phyloP scores from a whole-genome alignment of 495 filamentous ascomycete species.

The Lasiosphaeria miniovina region DNA sequence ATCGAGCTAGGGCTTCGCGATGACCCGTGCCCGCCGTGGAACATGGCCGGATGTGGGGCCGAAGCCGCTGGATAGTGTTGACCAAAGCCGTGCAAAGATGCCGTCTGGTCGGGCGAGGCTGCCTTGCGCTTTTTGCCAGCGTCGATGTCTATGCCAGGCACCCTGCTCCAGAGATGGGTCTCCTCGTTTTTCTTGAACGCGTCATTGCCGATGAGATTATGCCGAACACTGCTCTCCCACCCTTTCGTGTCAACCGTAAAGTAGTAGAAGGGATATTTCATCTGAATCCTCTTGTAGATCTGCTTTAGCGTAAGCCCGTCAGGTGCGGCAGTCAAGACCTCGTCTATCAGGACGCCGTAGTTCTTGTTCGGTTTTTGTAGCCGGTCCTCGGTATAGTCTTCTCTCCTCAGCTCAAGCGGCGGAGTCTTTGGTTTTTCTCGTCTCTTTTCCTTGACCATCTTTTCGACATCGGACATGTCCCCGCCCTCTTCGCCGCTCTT shows the following conservation, averaged over 20 bases:
- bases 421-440: slow-evolving; percentile 61
- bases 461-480: slow-evolving; percentile 45
- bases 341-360: slow-evolving; percentile 88
- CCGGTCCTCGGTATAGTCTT: slow-evolving; percentile 79
- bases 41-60: slow-evolving; percentile 29
- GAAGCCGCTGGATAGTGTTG: slow-evolving; percentile 24
- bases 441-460: slow-evolving; percentile 54
- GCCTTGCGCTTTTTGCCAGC: slow-evolving; percentile 53
- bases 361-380: slow-evolving; percentile 80
- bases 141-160: slow-evolving; percentile 49
- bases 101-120: slow-evolving; percentile 41
- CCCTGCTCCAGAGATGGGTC: slow-evolving; percentile 47
- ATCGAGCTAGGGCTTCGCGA: slow-evolving; percentile 21
- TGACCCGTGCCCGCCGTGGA: slow-evolving; percentile 21
- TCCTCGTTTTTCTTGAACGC: slow-evolving; percentile 81
- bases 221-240: slow-evolving; percentile 96
- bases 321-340: slow-evolving; percentile 73
- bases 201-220: slow-evolving; percentile 86
- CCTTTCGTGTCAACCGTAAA: slow-evolving; percentile 77
- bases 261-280: slow-evolving; percentile 87
- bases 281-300: slow-evolving; percentile 86
- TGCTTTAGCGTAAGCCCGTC: slow-evolving; percentile 81
- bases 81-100: slow-evolving; percentile 24
- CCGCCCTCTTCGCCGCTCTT: slow-evolving; percentile 49
- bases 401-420: slow-evolving; percentile 58